Evolutionary conservation across 306 rosid species (phyloP), one percentile per base, ranked within the genome.

Genomic region (Lagenaria siceraria): DNA sequence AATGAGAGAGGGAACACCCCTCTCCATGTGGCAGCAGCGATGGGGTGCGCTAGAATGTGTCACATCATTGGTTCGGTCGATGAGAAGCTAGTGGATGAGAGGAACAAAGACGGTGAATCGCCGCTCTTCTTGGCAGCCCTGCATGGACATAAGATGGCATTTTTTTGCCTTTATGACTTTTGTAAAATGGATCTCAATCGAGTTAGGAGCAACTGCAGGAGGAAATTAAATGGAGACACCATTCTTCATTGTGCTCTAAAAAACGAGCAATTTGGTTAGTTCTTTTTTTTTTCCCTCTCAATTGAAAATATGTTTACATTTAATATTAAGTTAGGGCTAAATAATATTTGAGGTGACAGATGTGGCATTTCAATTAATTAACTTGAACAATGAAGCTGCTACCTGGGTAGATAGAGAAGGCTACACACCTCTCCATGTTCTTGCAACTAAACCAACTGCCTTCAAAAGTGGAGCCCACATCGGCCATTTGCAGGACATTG

Each of bases 111-210:
- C 0, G 82, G 81, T 0, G 94, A 86, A 85, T 86, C 88, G 2
- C 94, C 94, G 68, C 77, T 89, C 24, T 87, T 86, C 79, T 35
- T 84, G 80, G 89, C 91, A 0, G 89, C 83, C 29, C 70, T 77
- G 4, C 54, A 77, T 42, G 91, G 90, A 49, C 66, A 75, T 58
- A 86, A 59, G 29, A 6, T 73, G 0, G 87, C 84, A 17, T 90
- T 87, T 48, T 65, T 82, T 7, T 7, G 6, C 58, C 87, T 90
- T 54, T 91, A 83, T n/a, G 0, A 7, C 17, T 3, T 76, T 10
- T 66, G 63, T 22, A 56, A 9, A 56, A 13, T 8, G 42, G 7
- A 33, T 13, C 29, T 31, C 0, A 4, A 1, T 1, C 3, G 3
- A 11, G 31, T 10, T 25, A 48, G 19, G 29, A 0, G 17, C 10